Evolutionary conservation across 2,329 filamentous ascomycete genomes (phyloP), one percentile per base, ranked within the genome.

Genomic region (Davidsoniella australis): DNA sequence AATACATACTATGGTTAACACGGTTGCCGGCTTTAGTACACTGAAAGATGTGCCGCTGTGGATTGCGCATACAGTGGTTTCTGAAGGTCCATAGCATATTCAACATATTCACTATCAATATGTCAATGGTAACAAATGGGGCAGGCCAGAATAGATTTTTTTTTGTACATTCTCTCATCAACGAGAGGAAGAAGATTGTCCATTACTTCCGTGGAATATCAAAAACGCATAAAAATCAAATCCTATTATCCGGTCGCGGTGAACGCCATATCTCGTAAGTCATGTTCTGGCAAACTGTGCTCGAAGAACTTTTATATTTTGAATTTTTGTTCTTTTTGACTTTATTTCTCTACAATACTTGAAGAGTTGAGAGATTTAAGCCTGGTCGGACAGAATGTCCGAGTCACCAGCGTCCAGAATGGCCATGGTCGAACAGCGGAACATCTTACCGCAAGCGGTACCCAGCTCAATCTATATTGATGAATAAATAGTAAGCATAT

Each of bases 401-500:
- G 86, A 94, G 80, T 96, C 84, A 80, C 89, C 91, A 66, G 88
- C 87, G 71, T 98, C 91, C 59, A 96, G 74, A 66, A 96, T 83
- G 61, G 88, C 82, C 84, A 98, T 93, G 70, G 88, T 94, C 59
- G 85, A 89, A 80, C 85, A 94, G 61, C 87, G 80, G 83, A 94
- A 98, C 66, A 98, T 83, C 77, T 96, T 96, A 76, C 91, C 91
- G 74, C 88, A 95, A 61, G 87, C 88, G 65, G 88, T 96, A 64
- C 91, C 91, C 59, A 98, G 78, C 75, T 96, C 91, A 66, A 96
- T 95, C 88, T 96, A 68, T 68, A 64, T 23, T 23, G 4, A 23
- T 12, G 18, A 33, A 53, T 52, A 55, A 55, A 55, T 61, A 63
- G 75, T 82, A 72, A 81, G 77, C 76, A 64, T 60, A 60, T 68